A percentile compares a stretch with the other conserved stretches of the same genome.
phyloP scores from a whole-genome alignment of 768 basidiomycete species.

The Coprinopsis cinerea region DNA sequence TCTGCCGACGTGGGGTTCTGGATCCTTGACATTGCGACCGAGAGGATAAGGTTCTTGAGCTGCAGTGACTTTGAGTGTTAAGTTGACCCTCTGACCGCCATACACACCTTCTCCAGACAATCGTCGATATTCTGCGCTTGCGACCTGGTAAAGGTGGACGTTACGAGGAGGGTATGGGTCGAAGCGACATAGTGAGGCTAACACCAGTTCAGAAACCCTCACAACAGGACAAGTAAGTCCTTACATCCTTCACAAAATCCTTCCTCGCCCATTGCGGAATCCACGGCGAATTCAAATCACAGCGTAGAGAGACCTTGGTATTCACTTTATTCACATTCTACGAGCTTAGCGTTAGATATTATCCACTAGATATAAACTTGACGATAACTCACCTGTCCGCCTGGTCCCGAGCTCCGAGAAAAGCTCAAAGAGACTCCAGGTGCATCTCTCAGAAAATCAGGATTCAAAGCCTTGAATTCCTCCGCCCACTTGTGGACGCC shows the following conservation, averaged over 20 bases:
- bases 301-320: constrained; percentile 68
- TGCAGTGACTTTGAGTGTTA: constrained; percentile 18
- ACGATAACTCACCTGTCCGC: constrained; percentile 58
- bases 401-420: constrained; percentile 78
- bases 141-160: constrained; percentile 66
- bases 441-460: constrained; percentile 32
- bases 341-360: not conserved
- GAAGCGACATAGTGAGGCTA: constrained; percentile 68
- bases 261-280: constrained; percentile 63
- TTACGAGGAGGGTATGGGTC: constrained; percentile 59
- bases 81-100: not conserved
- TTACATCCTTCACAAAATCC: constrained; percentile 44
- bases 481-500: constrained; percentile 37
- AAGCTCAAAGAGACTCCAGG: constrained; percentile 57
- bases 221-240: not conserved
- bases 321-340: constrained; percentile 91
- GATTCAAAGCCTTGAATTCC: constrained; percentile 36
- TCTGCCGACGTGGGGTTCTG: constrained; percentile 49
- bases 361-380: not conserved
- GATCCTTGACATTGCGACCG: constrained; percentile 40
- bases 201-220: not conserved
- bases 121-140: constrained; percentile 74
- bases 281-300: constrained; percentile 53
- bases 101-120: constrained; percentile 56
- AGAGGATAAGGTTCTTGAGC: constrained; percentile 49